Evolutionary conservation across 352 stramenopile genomes (phyloP).

Genomic region (Saprolegnia diclina): DNA sequence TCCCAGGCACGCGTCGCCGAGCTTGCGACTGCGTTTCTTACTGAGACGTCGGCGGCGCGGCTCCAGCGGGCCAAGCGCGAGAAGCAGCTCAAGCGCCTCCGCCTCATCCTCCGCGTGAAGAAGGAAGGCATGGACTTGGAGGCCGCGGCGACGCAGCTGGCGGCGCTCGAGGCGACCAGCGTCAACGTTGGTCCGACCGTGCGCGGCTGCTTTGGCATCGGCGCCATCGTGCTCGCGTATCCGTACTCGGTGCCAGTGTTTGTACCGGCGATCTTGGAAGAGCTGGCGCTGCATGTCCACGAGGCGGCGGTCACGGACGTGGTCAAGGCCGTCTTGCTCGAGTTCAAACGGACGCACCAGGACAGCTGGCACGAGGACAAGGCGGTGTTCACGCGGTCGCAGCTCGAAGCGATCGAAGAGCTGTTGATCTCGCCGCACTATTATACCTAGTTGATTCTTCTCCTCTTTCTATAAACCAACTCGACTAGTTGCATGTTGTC

Average conservation of each 20-base stretch:
- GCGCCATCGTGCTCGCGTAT: constrained; percentile 65
- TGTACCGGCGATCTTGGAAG: constrained; percentile 66
- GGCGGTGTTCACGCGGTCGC: constrained; percentile 43
- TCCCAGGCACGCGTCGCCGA: constrained; percentile 33
- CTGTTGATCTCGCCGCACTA: constrained; percentile 70
- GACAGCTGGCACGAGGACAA: constrained; percentile 80
- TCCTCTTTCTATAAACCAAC: too few relatives aligned
- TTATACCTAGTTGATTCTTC: constrained; percentile 50
- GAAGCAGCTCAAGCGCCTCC: constrained; percentile 40
- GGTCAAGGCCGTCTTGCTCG: constrained; percentile 72
- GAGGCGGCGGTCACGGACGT: constrained; percentile 65
- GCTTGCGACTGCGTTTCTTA: constrained; percentile 38
- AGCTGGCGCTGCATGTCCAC: constrained; percentile 63
- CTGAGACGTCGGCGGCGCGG: constrained; percentile 39
- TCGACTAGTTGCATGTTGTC: background rate
- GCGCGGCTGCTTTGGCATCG: constrained; percentile 59
- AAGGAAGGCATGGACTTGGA: constrained; percentile 32
- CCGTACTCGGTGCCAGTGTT: constrained; percentile 65
- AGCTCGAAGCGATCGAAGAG: constrained; percentile 73
- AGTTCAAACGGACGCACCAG: constrained; percentile 80
- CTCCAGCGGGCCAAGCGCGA: constrained; percentile 45
- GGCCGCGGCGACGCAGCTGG: constrained; percentile 35
- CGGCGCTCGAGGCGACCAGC: constrained; percentile 35
- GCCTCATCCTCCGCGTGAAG: constrained; percentile 35
- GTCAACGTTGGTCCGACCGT: constrained; percentile 49